A percentile compares a stretch with the other conserved stretches of the same genome.
These are phyloP conservation scores for Penicillium occitanis DNA, from an alignment of 2,329 filamentous ascomycete species.

Conservation along the genomic window DNA sequence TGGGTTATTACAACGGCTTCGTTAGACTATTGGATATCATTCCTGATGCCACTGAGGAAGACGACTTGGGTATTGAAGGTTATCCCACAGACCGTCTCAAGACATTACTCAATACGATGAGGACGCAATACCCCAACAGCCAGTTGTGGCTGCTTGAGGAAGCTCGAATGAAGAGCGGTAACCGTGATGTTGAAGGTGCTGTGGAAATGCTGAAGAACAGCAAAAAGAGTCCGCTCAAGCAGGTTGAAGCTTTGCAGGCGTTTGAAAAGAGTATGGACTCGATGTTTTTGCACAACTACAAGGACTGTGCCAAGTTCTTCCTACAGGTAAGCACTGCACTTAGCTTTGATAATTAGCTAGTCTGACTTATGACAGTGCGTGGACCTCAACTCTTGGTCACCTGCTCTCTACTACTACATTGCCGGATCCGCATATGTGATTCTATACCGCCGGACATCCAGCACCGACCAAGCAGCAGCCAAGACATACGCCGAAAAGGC, in stretches of 20 bases:
- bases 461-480: constrained; percentile 46
- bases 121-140: constrained; percentile 73
- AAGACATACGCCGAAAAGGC: constrained; percentile 62
- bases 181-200: constrained; percentile 65
- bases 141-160: constrained; percentile 87
- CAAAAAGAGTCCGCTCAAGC: constrained; percentile 72
- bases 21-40: constrained; percentile 87
- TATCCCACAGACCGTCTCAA: constrained; percentile 70
- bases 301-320: constrained; percentile 71
- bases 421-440: constrained; percentile 76
- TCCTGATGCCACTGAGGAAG: constrained; percentile 49
- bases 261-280: constrained; percentile 80
- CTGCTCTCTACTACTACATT: constrained; percentile 85
- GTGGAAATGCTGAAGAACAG: constrained; percentile 63
- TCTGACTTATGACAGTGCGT: constrained; percentile 54
- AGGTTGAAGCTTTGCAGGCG: constrained; percentile 78
- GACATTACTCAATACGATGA: constrained; percentile 70
- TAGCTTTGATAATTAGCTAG: not conserved
- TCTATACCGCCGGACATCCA: constrained; percentile 62
- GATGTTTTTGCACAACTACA: constrained; percentile 78
- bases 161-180: constrained; percentile 70
- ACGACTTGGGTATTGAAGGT: constrained; percentile 61
- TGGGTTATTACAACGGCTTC: constrained; percentile 86
- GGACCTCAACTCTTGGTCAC: constrained; percentile 87
- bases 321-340: constrained; percentile 49